Evolutionary conservation across 805 yeast species (phyloP).

Genomic region (Naumovozyma dairenensis): DNA sequence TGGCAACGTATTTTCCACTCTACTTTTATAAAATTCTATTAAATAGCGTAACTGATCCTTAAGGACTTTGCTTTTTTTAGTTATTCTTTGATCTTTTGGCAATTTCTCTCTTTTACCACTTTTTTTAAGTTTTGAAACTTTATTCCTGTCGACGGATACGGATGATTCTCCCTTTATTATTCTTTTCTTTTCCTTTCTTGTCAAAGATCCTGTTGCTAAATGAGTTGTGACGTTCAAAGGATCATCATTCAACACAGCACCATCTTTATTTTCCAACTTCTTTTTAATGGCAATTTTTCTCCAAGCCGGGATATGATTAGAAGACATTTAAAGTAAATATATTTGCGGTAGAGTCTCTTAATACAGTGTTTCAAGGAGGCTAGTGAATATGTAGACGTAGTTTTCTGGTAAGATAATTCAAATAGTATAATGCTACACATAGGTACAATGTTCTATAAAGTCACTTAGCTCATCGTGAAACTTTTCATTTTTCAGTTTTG

Average conservation of each 20-base stretch:
- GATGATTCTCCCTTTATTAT: slow-evolving; percentile 19
- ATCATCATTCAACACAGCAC: slow-evolving; percentile 15
- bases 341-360: too few species aligned
- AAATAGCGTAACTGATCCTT: slow-evolving; percentile 29
- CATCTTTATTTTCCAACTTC: slow-evolving; percentile 5
- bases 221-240: slow-evolving; percentile 30
- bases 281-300: slow-evolving; percentile 22
- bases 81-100: slow-evolving; percentile 20
- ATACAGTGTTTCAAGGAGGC: too few species aligned
- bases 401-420: too few species aligned
- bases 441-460: too few species aligned
- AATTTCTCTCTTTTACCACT: slow-evolving; percentile 22
- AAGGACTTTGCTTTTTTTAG: slow-evolving; percentile 19
- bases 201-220: slow-evolving; percentile 26
- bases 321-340: too few species aligned
- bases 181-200: slow-evolving; percentile 24
- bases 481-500: too few species aligned
- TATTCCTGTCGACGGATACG: slow-evolving; percentile 7
- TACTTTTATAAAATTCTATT: slow-evolving; percentile 25
- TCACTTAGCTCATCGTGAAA: too few species aligned
- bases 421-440: too few species aligned
- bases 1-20: slow-evolving; percentile 21
- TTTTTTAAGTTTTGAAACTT: slow-evolving; percentile 10
- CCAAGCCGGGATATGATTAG: slow-evolving; percentile 30
- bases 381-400: too few species aligned